Conservation (phyloP, 441 rosid species). For the Bocquillonia castaneifolia region DNA sequence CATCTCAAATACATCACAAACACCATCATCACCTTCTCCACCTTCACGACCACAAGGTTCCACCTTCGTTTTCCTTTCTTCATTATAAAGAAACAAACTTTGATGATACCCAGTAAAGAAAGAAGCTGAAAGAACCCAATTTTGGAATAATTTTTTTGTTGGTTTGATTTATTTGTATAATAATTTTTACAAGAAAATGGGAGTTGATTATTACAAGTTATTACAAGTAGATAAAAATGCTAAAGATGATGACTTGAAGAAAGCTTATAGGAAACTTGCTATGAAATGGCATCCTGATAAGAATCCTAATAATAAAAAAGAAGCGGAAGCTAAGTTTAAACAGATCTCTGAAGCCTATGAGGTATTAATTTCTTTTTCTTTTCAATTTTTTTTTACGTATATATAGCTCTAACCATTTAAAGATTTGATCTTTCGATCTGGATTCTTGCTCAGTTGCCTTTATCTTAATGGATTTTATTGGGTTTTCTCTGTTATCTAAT, state of each 20-base stretch:
- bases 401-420: not conserved
- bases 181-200: no score
- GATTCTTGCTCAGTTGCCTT: not conserved
- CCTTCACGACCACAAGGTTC: not conserved
- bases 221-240: constrained; percentile 57
- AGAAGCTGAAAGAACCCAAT: not conserved
- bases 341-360: constrained; percentile 85
- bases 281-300: constrained; percentile 94
- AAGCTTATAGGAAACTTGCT: constrained; percentile 70
- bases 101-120: not conserved
- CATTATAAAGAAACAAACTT: not conserved
- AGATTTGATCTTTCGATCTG: not conserved
- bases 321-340: constrained; percentile 80
- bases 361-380: constrained; percentile 29
- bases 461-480: not conserved
- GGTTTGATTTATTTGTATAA: no score
- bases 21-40: not conserved
- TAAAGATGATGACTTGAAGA: constrained; percentile 76
- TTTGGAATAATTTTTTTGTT: no score
- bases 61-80: not conserved
- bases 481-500: not conserved
- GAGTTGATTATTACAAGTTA: constrained; percentile 69
- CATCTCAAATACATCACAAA: no score
- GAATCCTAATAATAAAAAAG: constrained; percentile 69
- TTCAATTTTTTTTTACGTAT: not conserved